Conservation (phyloP, 768 basidiomycete genomes). For the Auriscalpium orientale region DNA sequence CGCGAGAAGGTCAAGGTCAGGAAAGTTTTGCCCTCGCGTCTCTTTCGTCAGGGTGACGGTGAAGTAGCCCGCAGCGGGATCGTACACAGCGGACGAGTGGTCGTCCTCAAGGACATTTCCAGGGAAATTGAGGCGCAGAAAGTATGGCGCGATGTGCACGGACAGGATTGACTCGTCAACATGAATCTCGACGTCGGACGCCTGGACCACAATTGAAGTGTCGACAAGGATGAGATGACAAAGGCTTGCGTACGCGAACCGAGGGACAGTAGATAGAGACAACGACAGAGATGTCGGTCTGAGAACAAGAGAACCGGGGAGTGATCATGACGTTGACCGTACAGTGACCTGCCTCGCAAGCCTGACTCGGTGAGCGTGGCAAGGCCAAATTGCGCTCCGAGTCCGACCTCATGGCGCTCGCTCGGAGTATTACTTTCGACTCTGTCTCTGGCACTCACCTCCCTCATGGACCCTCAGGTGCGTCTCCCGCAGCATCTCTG, state of each 20-base stretch:
- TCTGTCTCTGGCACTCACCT: background rate
- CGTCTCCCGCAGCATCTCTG: background rate
- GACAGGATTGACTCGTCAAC: slow-evolving; percentile 65
- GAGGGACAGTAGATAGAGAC: slow-evolving; percentile 65
- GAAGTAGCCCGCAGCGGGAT: slow-evolving; percentile 72
- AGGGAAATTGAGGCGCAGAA: slow-evolving; percentile 72
- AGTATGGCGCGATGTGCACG: slow-evolving; percentile 79
- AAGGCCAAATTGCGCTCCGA: background rate
- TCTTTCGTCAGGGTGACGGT: slow-evolving; percentile 69
- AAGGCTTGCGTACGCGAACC: slow-evolving; percentile 33
- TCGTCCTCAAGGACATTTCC: slow-evolving; percentile 61
- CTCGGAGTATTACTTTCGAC: background rate
- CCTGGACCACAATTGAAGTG: slow-evolving; percentile 34
- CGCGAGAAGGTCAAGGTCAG: slow-evolving; percentile 72
- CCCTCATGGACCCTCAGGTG: slow-evolving; percentile 21
- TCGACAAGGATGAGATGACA: background rate
- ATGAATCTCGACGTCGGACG: slow-evolving; percentile 73
- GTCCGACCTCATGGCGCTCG: background rate
- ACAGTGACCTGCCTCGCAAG: no score
- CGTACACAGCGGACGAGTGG: slow-evolving; percentile 61
- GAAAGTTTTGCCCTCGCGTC: slow-evolving; percentile 55
- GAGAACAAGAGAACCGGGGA: slow-evolving; percentile 64
- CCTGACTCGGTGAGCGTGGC: background rate
- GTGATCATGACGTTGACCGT: slow-evolving; percentile 55
- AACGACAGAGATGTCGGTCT: slow-evolving; percentile 47